phyloP scores from a whole-genome alignment of 116 monocot genomes.

The Papilionanthe hybrid region DNA sequence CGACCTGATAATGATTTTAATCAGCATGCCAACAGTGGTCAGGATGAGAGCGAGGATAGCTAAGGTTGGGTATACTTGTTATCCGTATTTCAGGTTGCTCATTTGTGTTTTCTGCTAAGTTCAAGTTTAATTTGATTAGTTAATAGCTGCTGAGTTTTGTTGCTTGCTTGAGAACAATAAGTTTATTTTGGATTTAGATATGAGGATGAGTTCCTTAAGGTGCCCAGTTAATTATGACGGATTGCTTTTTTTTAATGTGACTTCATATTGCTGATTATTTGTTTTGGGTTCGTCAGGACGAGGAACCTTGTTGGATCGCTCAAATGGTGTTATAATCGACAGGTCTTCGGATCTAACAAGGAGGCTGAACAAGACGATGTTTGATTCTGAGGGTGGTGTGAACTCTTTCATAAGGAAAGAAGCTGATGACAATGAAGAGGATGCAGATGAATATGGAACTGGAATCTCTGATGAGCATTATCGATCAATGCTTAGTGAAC shows the following conservation, averaged over 20 bases:
- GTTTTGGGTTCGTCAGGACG: slow-evolving; percentile 25
- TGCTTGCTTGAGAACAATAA: too few relatives aligned
- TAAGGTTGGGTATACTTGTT: slow-evolving; percentile 21
- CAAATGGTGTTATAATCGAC: slow-evolving; percentile 39
- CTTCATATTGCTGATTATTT: slow-evolving; percentile 2
- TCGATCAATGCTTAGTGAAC: slow-evolving; percentile 88
- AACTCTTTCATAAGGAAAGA: slow-evolving; percentile 42
- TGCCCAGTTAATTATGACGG: background rate
- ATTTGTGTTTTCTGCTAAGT: background rate
- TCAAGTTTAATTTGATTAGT: background rate
- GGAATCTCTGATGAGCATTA: slow-evolving; percentile 77
- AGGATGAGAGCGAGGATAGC: slow-evolving; percentile 71
- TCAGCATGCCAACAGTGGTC: slow-evolving; percentile 55
- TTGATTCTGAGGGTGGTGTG: slow-evolving; percentile 36
- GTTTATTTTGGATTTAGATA: too few relatives aligned
- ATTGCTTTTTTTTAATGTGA: slow-evolving; percentile 1
- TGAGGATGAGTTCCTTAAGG: too few relatives aligned
- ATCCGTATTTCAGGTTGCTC: background rate
- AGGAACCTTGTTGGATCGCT: slow-evolving; percentile 38
- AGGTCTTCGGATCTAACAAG: slow-evolving; percentile 23
- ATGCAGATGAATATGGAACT: slow-evolving; percentile 40
- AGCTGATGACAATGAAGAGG: slow-evolving; percentile 47
- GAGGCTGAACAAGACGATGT: slow-evolving; percentile 36
- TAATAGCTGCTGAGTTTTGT: background rate
- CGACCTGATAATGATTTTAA: slow-evolving; percentile 52